A percentile compares a stretch with the other conserved stretches of the same genome.
phyloP scores from a whole-genome alignment of 768 basidiomycete species.

The Glaciozyma martinii region DNA sequence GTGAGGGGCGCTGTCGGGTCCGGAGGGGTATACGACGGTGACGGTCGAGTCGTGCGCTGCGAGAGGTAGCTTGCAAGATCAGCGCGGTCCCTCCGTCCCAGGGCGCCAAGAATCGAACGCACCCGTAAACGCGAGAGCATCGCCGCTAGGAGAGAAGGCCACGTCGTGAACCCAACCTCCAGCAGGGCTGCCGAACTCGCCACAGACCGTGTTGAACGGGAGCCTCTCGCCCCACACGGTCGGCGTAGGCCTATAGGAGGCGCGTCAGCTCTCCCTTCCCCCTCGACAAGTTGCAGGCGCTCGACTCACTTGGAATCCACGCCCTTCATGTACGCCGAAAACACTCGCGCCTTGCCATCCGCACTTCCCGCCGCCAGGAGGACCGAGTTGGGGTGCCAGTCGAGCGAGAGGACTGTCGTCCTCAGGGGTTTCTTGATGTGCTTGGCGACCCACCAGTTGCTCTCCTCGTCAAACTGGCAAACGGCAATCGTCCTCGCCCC shows the following conservation, averaged over 20 bases:
- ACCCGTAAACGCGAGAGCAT: constrained; percentile 87
- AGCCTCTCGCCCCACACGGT: constrained; percentile 96
- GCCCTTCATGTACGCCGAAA: constrained; percentile 98
- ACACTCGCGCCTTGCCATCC: constrained; percentile 94
- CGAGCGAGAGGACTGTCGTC: constrained; percentile 84
- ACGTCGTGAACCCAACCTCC: constrained; percentile 98
- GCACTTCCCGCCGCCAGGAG: constrained; percentile 93
- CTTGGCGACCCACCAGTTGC: constrained; percentile 98
- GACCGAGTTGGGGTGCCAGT: constrained; percentile 99
- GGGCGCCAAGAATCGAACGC: constrained; percentile 37
- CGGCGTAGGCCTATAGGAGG: constrained; percentile 59
- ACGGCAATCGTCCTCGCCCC: constrained; percentile 94
- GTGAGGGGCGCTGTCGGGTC: constrained; percentile 46
- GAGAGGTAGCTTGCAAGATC: not conserved
- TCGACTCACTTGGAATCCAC: constrained; percentile 71
- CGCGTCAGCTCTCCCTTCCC: not conserved
- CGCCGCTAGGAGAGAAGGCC: constrained; percentile 93
- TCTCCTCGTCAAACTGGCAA: constrained; percentile 94
- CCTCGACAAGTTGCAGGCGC: not conserved
- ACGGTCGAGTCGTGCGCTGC: constrained; percentile 91
- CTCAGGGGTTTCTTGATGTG: constrained; percentile 95
- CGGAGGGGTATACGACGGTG: constrained; percentile 77
- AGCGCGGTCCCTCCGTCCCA: not conserved
- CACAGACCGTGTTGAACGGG: constrained; percentile 95
- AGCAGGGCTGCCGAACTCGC: constrained; percentile 75